Conservation (phyloP, 164 flowering plant species). For the Liriodendron chinense region DNA sequence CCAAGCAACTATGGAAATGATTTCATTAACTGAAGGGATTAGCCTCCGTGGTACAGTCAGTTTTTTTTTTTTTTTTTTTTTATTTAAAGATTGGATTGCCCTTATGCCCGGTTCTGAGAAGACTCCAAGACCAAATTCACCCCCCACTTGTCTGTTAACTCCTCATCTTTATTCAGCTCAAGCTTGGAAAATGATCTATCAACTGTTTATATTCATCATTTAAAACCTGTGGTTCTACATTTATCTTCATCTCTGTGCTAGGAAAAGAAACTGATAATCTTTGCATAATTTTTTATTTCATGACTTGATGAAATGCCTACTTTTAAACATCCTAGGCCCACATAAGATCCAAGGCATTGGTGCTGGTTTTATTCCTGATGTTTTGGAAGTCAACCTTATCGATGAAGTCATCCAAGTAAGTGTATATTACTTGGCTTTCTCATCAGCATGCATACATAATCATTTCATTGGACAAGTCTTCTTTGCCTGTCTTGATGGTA, state of each 20-base stretch:
- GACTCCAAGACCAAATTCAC: no score
- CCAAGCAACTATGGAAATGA: no score
- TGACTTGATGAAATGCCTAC: background rate
- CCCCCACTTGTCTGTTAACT: no score
- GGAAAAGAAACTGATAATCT: no score
- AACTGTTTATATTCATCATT: background rate
- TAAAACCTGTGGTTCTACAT: background rate
- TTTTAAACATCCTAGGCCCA: slow-evolving; percentile 35
- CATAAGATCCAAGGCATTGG: slow-evolving; percentile 79
- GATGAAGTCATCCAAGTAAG: slow-evolving; percentile 42
- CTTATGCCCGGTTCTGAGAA: no score
- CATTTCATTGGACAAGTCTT: background rate
- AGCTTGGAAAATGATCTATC: background rate
- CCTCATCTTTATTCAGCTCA: background rate
- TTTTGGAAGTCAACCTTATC: slow-evolving; percentile 37
- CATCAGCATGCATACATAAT: background rate
- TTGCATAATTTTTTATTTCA: background rate
- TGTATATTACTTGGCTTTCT: background rate
- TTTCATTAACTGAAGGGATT: no score
- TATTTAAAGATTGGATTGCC: no score
- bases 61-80: no score
- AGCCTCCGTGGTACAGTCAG: background rate
- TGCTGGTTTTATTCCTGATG: slow-evolving; percentile 66
- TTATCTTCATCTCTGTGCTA: background rate
- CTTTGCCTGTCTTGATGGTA: no score